Base-by-base conservation (phyloP, 441 rosid genomes). In the Brassica hybrid region DNA sequence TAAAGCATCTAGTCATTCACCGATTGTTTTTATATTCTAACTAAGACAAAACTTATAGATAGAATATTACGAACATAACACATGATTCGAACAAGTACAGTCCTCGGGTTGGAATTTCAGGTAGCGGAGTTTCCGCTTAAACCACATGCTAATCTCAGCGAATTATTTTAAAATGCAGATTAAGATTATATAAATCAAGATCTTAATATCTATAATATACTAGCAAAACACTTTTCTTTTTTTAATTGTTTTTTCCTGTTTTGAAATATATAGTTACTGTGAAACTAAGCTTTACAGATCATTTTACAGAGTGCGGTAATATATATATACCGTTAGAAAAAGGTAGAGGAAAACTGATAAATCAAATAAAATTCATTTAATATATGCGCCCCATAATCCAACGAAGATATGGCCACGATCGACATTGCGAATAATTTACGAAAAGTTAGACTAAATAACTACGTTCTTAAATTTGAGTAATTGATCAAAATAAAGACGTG, bases 61-160 rank as follows among this genome's bases (percentile, higher is more conserved):
- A 30, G 10, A 71, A 57, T 56, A 56, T 64, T 38, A 56, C 45
- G 62, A 77, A 63, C 54, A 68, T 11, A 72, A 71, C 19, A 18
- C 19, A 80, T 65, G 63, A 66, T 73, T 60, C 76, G 66, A 65
- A 72, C 66, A 77, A 69, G 77, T 79, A 74, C 73, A 63, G 66
- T 75, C 84, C 57, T 16, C 67, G 56, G 79, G 66, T 66, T 82
- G 81, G 74, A 86, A 85, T 85, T 84, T 86, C 80, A 74, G 84
- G 81, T 71, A 79, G 83, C 91, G 90, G 45, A 68, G 79, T 80
- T 84, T 79, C 81, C 90, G 88, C 82, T 83, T 63, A 38, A 80
- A 71, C 72, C 90, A 88, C 92, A 83, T 82, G 88, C 85, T 72
- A 72, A 67, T 72, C 73, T 61, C 73, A 21, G 16, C 9, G 13